These are phyloP conservation scores for Pulveroboletus ravenelii DNA, from an alignment of 768 basidiomycete species.

Conservation along the genomic window DNA sequence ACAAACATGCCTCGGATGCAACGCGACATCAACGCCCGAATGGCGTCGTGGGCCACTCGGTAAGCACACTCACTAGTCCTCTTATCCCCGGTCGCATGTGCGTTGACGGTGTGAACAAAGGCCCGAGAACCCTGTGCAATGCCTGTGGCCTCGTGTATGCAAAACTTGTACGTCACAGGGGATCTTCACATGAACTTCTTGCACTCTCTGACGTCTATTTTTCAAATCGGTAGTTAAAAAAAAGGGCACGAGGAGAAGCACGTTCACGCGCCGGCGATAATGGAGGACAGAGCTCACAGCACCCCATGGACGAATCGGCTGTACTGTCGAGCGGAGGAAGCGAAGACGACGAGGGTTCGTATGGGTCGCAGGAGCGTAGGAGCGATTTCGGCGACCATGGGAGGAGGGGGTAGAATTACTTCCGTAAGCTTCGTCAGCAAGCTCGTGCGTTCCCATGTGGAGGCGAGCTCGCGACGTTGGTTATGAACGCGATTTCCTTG, in stretches of 20 bases:
- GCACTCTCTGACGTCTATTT: slow-evolving; percentile 21
- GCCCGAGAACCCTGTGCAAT: slow-evolving; percentile 80
- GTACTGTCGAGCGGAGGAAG: slow-evolving; percentile 28
- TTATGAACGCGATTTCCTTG: slow-evolving; percentile 19
- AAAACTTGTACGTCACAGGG: slow-evolving; percentile 60
- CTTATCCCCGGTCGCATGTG: slow-evolving; percentile 20
- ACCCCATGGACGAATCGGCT: slow-evolving; percentile 23
- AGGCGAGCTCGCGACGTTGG: slow-evolving; percentile 10
- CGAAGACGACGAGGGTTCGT: slow-evolving; percentile 33
- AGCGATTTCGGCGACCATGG: slow-evolving; percentile 33
- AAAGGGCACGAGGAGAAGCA: slow-evolving; percentile 32
- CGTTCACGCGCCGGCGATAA: slow-evolving; percentile 24
- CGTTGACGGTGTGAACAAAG: slow-evolving; percentile 37
- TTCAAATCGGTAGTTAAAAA: slow-evolving; percentile 25
- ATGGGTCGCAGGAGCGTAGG: slow-evolving; percentile 33
- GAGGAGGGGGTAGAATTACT: slow-evolving; percentile 27
- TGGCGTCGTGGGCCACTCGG: slow-evolving; percentile 83
- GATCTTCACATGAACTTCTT: slow-evolving; percentile 15
- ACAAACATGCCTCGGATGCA: slow-evolving; percentile 78
- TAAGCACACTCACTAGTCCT: slow-evolving; percentile 33
- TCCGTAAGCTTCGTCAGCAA: slow-evolving; percentile 19
- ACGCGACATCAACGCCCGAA: slow-evolving; percentile 81
- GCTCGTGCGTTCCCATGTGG: slow-evolving; percentile 20
- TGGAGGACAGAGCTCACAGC: slow-evolving; percentile 30
- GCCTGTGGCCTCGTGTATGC: slow-evolving; percentile 85